A percentile compares a stretch with the other conserved stretches of the same genome.
These are phyloP conservation scores for Berkeleyomyces basicola DNA, from an alignment of 2,329 filamentous ascomycete genomes.

Conservation along the genomic window DNA sequence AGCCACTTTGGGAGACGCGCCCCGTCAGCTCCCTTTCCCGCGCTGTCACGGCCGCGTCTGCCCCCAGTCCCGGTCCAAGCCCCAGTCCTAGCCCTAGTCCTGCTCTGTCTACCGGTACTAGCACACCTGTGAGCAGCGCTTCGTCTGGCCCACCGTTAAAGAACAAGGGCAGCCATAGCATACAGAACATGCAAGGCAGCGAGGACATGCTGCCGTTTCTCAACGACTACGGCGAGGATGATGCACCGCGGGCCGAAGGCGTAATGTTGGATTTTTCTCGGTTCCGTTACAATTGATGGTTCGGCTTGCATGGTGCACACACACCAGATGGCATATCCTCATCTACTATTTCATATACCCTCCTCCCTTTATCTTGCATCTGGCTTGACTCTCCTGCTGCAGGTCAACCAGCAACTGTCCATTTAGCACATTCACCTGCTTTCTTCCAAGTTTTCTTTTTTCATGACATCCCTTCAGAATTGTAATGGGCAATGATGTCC, in stretches of 20 bases:
- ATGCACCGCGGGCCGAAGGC: slow-evolving; percentile 15
- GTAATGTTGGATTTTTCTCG: slow-evolving; percentile 5
- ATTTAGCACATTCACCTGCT: background rate
- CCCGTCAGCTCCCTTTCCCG: slow-evolving; percentile 1
- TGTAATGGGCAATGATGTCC: background rate
- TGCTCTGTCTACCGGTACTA: background rate
- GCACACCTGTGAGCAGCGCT: background rate
- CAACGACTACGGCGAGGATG: slow-evolving; percentile 29
- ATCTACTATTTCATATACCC: background rate
- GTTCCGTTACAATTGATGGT: slow-evolving; percentile 4
- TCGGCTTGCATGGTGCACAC: background rate
- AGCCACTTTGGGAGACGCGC: slow-evolving; percentile 8
- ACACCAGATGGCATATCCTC: background rate
- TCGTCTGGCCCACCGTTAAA: slow-evolving; percentile 18
- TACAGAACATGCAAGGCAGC: slow-evolving; percentile 25
- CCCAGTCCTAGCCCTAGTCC: background rate
- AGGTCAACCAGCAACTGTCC: slow-evolving; percentile 1
- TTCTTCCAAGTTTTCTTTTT: background rate
- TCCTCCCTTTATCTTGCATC: background rate
- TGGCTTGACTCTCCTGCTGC: background rate
- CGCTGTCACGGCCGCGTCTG: background rate
- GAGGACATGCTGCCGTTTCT: slow-evolving; percentile 40
- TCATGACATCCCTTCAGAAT: background rate
- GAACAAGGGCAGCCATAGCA: slow-evolving; percentile 22
- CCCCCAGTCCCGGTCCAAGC: background rate